These are phyloP conservation scores for Ganoderma meredithae DNA, from an alignment of 1,284 basidiomycete species.

Conservation along the genomic window DNA sequence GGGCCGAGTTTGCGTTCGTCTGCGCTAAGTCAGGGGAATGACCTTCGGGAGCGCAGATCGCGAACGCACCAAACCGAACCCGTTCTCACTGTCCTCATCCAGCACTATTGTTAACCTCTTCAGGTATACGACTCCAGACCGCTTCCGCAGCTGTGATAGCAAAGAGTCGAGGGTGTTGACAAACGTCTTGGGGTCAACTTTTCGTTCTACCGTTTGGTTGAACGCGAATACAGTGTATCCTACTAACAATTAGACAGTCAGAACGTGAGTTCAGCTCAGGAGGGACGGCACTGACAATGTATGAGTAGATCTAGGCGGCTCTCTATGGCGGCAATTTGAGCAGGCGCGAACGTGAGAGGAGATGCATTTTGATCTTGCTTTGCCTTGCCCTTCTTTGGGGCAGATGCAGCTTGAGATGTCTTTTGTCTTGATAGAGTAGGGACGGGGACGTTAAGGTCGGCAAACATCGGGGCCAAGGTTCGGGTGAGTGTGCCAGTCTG, in stretches of 20 bases:
- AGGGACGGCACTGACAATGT: slow-evolving; percentile 47
- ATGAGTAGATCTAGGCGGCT: slow-evolving; percentile 52
- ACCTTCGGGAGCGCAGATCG: background rate
- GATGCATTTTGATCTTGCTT: slow-evolving; percentile 43
- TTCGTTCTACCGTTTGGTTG: slow-evolving; percentile 71
- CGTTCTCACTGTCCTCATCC: slow-evolving; percentile 82
- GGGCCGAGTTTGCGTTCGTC: slow-evolving; percentile 66
- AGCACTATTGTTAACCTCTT: slow-evolving; percentile 77
- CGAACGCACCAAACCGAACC: slow-evolving; percentile 72
- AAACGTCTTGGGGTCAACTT: slow-evolving; percentile 73
- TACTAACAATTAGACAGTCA: slow-evolving; percentile 54
- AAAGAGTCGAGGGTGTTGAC: slow-evolving; percentile 66
- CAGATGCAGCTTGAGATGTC: slow-evolving; percentile 32
- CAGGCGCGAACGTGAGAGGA: slow-evolving; percentile 42
- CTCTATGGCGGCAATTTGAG: slow-evolving; percentile 50
- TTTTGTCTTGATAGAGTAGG: slow-evolving; percentile 37
- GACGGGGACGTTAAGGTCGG: slow-evolving; percentile 52
- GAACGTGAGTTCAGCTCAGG: background rate
- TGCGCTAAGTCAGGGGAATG: slow-evolving; percentile 39
- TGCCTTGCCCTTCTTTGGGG: slow-evolving; percentile 49
- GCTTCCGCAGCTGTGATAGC: slow-evolving; percentile 57
- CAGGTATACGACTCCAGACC: slow-evolving; percentile 65
- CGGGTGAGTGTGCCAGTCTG: background rate
- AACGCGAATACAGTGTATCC: slow-evolving; percentile 81
- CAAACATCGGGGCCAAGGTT: slow-evolving; percentile 42